Evolutionary conservation across 139 green algal genomes (phyloP), one percentile per base, ranked within the genome.

Genomic region (Astrephomene gubernaculifera): DNA sequence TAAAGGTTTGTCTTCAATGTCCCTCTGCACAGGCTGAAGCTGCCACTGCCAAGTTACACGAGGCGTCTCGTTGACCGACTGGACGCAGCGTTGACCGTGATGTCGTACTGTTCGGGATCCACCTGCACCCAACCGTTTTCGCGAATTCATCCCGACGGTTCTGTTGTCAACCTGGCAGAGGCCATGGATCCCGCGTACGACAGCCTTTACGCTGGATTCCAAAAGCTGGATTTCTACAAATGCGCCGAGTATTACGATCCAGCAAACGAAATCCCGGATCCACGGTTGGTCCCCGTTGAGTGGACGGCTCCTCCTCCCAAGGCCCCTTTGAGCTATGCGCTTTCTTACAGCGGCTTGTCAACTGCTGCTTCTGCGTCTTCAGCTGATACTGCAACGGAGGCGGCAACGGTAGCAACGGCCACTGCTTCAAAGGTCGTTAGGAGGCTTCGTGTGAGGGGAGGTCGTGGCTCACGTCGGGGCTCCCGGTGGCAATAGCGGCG

Each of bases 71-170:
- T 69, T 1, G 54, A 82, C 36, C 74, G 74, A 4, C 74, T 82
- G 74, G 74, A 82, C 25, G 74, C 74, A 2, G 53, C 35, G 25
- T 36, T 82, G 21, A 71, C 74, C 1, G 74, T 82, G 35, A 57
- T 82, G 74, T 10, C 53, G 33, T 82, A 82, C 74, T 82, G 74
- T 35, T 38, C 10, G 3, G 74, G 74, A 14, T 12, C 33, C 33
- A 82, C 33, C 4, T 82, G 74, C 74, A 5, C 33, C 21, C 5
- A 68, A 6, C 79, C 79, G 31, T 85, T 71, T n/a, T 4, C 21
- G 29, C 41, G 39, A 27, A 71, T 85, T 38, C 79, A 85, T 64
- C 43, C 41, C 36, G 79, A 75, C 44, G 79, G 79, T n/a, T 57
- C 57, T 8, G 65, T 72, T 35, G 35, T 49, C 65, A 49, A 72